Evolutionary conservation across 1,139 yeast species (phyloP).

Genomic region (Scheffersomyces titani): DNA sequence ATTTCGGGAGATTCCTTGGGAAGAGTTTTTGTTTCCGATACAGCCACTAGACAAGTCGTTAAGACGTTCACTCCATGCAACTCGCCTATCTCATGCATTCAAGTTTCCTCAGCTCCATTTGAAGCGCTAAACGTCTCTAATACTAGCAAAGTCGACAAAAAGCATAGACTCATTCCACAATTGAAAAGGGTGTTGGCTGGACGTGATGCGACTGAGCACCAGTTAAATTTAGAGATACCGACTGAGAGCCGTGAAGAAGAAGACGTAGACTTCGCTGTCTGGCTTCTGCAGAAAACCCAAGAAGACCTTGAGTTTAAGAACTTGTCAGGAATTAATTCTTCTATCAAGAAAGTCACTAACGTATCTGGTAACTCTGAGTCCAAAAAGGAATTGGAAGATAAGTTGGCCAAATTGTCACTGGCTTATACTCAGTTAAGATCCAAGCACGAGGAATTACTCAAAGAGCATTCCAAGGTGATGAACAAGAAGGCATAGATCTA

Average conservation of each 20-base stretch:
- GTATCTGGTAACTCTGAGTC: constrained; percentile 11
- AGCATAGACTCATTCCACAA: constrained; percentile 48
- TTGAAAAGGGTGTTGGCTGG: constrained; percentile 60
- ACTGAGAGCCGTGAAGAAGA: constrained; percentile 8
- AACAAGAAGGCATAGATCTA: background rate
- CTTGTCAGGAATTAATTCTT: constrained; percentile 37
- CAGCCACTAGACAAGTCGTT: constrained; percentile 74
- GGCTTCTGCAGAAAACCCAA: constrained; percentile 47
- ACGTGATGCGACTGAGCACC: constrained; percentile 48
- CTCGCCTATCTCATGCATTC: constrained; percentile 34
- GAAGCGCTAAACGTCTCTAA: constrained; percentile 10
- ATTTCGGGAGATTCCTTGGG: constrained; percentile 79
- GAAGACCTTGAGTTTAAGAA: constrained; percentile 57
- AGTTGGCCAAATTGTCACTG: constrained; percentile 50
- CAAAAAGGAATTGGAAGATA: constrained; percentile 37
- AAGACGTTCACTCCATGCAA: constrained; percentile 61
- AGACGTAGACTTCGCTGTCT: constrained; percentile 29
- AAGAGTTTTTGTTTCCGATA: constrained; percentile 66
- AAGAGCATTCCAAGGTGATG: constrained; percentile 51
- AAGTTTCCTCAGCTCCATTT: constrained; percentile 12
- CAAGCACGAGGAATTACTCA: constrained; percentile 60
- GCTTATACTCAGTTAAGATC: constrained; percentile 62
- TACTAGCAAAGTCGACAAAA: constrained; percentile 33
- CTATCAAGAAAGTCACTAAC: constrained; percentile 23
- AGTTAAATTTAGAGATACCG: constrained; percentile 49